phyloP scores from a whole-genome alignment of 306 rosid species.

The Benincasa hispida region DNA sequence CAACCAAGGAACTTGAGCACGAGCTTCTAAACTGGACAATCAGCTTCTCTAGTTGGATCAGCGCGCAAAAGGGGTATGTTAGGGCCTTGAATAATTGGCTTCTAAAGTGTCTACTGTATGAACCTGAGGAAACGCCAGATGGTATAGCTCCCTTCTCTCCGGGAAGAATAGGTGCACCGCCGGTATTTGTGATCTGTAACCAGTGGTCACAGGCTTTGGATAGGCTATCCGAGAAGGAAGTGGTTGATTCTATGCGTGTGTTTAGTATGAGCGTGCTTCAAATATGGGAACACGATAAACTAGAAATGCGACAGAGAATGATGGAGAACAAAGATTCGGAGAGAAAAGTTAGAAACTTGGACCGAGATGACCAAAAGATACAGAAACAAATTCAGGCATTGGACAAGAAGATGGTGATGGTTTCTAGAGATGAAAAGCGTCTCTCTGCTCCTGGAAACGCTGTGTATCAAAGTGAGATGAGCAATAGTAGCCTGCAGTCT shows the following conservation, averaged over 20 bases:
- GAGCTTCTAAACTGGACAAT: slow-evolving; percentile 85
- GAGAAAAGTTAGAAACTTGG: slow-evolving; percentile 54
- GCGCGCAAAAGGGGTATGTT: slow-evolving; percentile 80
- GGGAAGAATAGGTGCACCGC: slow-evolving; percentile 85
- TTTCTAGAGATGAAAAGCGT: slow-evolving; percentile 40
- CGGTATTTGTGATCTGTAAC: slow-evolving; percentile 78
- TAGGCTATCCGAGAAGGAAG: slow-evolving; percentile 80
- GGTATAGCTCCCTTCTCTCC: slow-evolving; percentile 92
- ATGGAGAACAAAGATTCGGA: slow-evolving; percentile 67
- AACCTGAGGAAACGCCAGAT: slow-evolving; percentile 85
- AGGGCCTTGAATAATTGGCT: slow-evolving; percentile 86
- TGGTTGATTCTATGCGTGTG: slow-evolving; percentile 64
- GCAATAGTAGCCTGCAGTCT: slow-evolving; percentile 59
- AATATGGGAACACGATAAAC: slow-evolving; percentile 77
- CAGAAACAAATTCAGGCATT: slow-evolving; percentile 84
- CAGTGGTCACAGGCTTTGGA: slow-evolving; percentile 97
- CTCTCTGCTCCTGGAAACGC: slow-evolving; percentile 43
- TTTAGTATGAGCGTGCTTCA: slow-evolving; percentile 66
- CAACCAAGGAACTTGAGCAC: slow-evolving; percentile 66
- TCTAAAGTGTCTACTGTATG: slow-evolving; percentile 61
- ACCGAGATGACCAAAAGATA: slow-evolving; percentile 77
- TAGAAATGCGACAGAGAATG: slow-evolving; percentile 56
- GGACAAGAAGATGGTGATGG: slow-evolving; percentile 47
- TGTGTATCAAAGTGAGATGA: slow-evolving; percentile 64
- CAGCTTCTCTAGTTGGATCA: slow-evolving; percentile 75